Evolutionary conservation across 1,284 basidiomycete genomes (phyloP).

Genomic region (Neonothopanus nambi): DNA sequence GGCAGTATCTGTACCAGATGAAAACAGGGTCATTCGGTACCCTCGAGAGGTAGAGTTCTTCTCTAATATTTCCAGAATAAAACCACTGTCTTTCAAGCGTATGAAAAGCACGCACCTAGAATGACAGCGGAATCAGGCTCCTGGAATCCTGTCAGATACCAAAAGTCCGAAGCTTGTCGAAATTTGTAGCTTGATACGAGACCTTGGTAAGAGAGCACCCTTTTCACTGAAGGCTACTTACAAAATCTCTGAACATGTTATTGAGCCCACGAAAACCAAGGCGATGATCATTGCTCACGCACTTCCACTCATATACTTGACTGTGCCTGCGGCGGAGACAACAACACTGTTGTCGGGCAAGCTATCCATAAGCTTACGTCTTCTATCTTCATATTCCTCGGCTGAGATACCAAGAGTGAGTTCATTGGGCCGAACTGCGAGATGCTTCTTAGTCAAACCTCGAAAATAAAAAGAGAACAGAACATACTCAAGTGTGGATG

Average conservation of each 20-base stretch:
- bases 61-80: constrained; percentile 39
- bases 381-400: constrained; percentile 82
- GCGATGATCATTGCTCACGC: constrained; percentile 38
- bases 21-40: constrained; percentile 90
- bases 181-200: constrained; percentile 80
- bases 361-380: constrained; percentile 72
- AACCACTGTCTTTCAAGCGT: neutral
- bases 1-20: constrained; percentile 71
- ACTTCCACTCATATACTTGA: constrained; percentile 90
- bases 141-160: constrained; percentile 94
- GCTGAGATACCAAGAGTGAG: constrained; percentile 85
- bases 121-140: constrained; percentile 91
- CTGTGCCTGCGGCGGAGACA: constrained; percentile 76
- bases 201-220: neutral
- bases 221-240: constrained; percentile 34
- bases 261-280: constrained; percentile 6
- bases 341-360: constrained; percentile 81
- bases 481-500: constrained; percentile 76
- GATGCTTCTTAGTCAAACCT: constrained; percentile 13
- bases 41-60: constrained; percentile 70
- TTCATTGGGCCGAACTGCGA: constrained; percentile 56
- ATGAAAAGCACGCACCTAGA: constrained; percentile 52
- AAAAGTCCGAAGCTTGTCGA: constrained; percentile 90
- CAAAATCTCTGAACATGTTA: constrained; percentile 45
- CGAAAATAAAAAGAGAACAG: neutral